These are phyloP conservation scores for Annulohypoxylon moriforme DNA, from an alignment of 495 filamentous ascomycete species.

Conservation along the genomic window DNA sequence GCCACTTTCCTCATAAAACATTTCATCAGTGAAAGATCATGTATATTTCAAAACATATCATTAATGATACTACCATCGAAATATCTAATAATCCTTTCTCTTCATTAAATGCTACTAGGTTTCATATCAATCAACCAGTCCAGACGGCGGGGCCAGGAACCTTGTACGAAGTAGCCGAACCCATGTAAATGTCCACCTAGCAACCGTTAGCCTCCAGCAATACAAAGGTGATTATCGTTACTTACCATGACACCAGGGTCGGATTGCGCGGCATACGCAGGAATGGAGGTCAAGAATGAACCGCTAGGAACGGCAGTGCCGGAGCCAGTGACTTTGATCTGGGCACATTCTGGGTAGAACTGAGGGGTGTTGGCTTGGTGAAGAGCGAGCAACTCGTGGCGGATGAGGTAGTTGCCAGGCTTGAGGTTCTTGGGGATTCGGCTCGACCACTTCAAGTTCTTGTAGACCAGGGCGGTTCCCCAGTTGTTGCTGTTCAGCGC, in stretches of 20 bases:
- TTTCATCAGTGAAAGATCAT: neutral
- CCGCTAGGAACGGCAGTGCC: conserved; percentile 58
- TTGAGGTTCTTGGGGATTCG: conserved; percentile 63
- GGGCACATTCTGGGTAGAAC: conserved; percentile 71
- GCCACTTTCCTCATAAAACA: neutral
- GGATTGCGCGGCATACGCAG: conserved; percentile 61
- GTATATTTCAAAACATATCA: conserved; percentile 20
- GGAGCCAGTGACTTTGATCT: conserved; percentile 63
- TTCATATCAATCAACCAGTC: conserved; percentile 49
- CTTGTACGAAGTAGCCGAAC: conserved; percentile 60
- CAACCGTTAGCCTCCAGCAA: neutral
- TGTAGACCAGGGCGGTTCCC: conserved; percentile 60
- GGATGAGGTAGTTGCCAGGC: conserved; percentile 68
- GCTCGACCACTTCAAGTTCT: conserved; percentile 63
- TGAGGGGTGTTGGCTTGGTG: conserved; percentile 70
- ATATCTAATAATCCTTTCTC: neutral
- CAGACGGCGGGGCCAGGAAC: conserved; percentile 63
- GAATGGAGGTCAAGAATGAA: conserved; percentile 60
- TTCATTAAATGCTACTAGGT: conserved; percentile 1
- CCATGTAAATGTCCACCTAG: conserved; percentile 61
- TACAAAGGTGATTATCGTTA: neutral
- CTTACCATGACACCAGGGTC: conserved; percentile 64
- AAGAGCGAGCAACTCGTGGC: conserved; percentile 69
- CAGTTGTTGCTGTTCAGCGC: conserved; percentile 60
- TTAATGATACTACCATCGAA: conserved; percentile 10